These are phyloP conservation scores for Cyclotella sp. DNA, from an alignment of 108 stramenopile species.

Conservation along the genomic window DNA sequence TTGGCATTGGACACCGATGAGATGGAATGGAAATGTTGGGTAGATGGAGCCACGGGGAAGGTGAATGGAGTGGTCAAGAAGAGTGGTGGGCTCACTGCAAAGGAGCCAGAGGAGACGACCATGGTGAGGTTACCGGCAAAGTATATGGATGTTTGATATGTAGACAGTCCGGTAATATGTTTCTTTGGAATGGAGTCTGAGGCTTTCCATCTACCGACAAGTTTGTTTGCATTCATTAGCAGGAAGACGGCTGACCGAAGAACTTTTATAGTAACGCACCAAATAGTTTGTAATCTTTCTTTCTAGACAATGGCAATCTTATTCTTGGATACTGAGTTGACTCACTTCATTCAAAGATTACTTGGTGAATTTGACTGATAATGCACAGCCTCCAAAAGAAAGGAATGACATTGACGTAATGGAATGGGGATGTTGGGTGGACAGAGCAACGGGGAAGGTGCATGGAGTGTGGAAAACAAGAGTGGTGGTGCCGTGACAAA, in stretches of 20 bases:
- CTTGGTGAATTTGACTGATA: too few relatives aligned
- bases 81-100: not conserved
- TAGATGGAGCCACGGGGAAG: not conserved
- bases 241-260: too few relatives aligned
- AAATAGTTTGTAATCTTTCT: too few relatives aligned
- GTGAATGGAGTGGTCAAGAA: not conserved
- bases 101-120: not conserved
- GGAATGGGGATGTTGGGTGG: constrained; percentile 46
- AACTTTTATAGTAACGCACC: too few relatives aligned
- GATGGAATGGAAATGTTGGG: constrained; percentile 51
- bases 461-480: not conserved
- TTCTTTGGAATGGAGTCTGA: too few relatives aligned
- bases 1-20: constrained; percentile 88
- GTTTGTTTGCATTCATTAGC: too few relatives aligned
- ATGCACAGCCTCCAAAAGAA: too few relatives aligned
- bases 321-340: too few relatives aligned
- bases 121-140: constrained; percentile 6
- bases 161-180: too few relatives aligned
- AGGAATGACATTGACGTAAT: constrained; percentile 87
- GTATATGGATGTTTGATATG: constrained; percentile 14
- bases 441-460: not conserved
- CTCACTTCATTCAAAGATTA: too few relatives aligned
- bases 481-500: not conserved
- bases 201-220: too few relatives aligned
- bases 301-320: too few relatives aligned